Base-by-base conservation (phyloP, 2,329 filamentous ascomycete species). In the Fusarium tupiense region DNA sequence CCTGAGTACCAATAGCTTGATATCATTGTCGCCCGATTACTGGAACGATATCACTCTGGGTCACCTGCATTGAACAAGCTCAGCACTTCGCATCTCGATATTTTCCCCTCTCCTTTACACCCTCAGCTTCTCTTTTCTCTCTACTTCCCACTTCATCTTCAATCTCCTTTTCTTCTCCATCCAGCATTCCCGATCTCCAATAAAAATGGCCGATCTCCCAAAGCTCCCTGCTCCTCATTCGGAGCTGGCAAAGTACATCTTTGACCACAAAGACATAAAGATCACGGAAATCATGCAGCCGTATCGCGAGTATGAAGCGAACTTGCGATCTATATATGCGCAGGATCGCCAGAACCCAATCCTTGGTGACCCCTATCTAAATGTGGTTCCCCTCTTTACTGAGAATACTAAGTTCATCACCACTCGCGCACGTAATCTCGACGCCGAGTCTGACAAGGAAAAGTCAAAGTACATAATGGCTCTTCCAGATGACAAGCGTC, bases 401-500 rank as follows among this genome's bases (percentile, higher is more conserved):
- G 82, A 87, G 22, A 83, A 87, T 67, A 90, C 91, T 60, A 76
- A 85, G 7, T 80, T 87, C 50, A 85, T 94, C 79, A 91, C 86
- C 68, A 88, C 91, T 59, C 88, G 90, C 52, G 91, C 91, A 60
- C 88, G 92, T 64, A 81, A 91, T 69, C 81, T 91, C 4, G 85
- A 84, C 4, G 68, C 80, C 5, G 92, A 94, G 81, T 85, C 88
- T 3, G 83, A 88, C 22, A 85, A 89, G 49, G 89, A 93, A 75
- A 90, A 88, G 76, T 87, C 89, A 20, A 88, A 83, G 77, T 94
- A 93, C 78, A 89, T 95, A 79, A 93, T 95, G 92, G 80, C 88
- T 11, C 86, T 95, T 35, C 86, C 88, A 0, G 83, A 88, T 1
- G 85, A 90, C 8, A 87, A 91, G 58, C 91, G 94, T 41, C 91